A percentile compares a stretch with the other conserved stretches of the same genome.
Conservation (phyloP, 2,329 filamentous ascomycete species). For the Talaromyces amestolkiae region DNA sequence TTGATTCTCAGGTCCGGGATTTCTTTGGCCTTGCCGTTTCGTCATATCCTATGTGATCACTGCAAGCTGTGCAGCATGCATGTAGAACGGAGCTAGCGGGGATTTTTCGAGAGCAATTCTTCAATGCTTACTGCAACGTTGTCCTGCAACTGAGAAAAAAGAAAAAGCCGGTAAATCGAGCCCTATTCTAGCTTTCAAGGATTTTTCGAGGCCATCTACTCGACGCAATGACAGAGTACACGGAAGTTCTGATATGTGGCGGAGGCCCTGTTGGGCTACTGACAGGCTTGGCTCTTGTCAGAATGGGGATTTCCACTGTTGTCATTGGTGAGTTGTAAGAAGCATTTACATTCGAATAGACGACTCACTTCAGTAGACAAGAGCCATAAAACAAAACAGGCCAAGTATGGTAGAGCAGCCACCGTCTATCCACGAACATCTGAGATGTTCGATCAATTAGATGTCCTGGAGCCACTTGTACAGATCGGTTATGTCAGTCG, state of each 20-base stretch:
- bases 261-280: neutral
- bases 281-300: neutral
- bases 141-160: neutral
- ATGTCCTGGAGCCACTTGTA: neutral
- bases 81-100: neutral
- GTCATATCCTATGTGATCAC: neutral
- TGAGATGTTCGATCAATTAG: neutral
- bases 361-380: neutral
- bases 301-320: conserved; percentile 1
- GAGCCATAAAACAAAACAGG: neutral
- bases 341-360: neutral
- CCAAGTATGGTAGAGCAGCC: neutral
- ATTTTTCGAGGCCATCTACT: neutral
- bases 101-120: neutral
- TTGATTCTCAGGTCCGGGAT: neutral
- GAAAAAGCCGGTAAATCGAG: neutral
- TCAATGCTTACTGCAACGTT: neutral
- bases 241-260: conserved; percentile 2
- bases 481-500: neutral
- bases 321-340: conserved; percentile 2
- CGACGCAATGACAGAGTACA: neutral
- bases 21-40: neutral
- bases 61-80: neutral
- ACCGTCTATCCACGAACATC: conserved; percentile 2
- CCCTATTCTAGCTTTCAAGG: neutral